Base-by-base conservation (phyloP, 495 filamentous ascomycete genomes). In the Cryomyces minteri region DNA sequence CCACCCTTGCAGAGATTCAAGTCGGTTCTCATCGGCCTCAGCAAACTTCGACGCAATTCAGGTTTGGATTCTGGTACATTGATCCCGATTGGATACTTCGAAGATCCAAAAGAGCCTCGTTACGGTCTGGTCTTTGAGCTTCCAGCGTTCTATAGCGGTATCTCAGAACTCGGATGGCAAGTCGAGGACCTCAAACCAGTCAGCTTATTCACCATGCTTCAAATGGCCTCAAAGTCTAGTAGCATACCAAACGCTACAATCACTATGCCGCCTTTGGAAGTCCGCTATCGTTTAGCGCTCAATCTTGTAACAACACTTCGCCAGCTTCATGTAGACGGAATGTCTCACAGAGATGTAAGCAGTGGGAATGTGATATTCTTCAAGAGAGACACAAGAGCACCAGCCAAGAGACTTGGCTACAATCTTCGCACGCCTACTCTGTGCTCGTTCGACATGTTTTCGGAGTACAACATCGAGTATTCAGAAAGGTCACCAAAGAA, bases 91-190 rank as follows among this genome's bases (percentile, higher is more conserved):
- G 87, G 84, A n/a, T 94, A 86, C 58, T 84, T 82, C 50, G 74
- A 88, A 56, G 85, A 94, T 58, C 72, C 82, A 52, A 69, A 71
- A 5, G 71, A 83, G 56, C 78, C 81, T 8, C 72, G 84, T 6
- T 79, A 84, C 57, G 86, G 82, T 25, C 69, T 94, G 40, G 72
- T 94, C 42, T 94, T 87, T 53, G 77, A 84, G 44, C 77, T 93
- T 54, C 87, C 87, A 0, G 52, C 57, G 28, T 51, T 59, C 5
- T 55, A 60, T 43, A 67, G 73, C 6, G 72, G 64, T 39, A 71
- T 60, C 67, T 31, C 71, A 67, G 39, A 67, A 65, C 14, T 62
- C 59, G 14, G 69, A 62, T 36, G 64, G 68, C 31, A 64, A 61
- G 43, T 61, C 63, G 32, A 66, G 50, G 34, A 59, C 40, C 33